Conservation (phyloP, 768 basidiomycete genomes). For the Fistulinella prunicolor region DNA sequence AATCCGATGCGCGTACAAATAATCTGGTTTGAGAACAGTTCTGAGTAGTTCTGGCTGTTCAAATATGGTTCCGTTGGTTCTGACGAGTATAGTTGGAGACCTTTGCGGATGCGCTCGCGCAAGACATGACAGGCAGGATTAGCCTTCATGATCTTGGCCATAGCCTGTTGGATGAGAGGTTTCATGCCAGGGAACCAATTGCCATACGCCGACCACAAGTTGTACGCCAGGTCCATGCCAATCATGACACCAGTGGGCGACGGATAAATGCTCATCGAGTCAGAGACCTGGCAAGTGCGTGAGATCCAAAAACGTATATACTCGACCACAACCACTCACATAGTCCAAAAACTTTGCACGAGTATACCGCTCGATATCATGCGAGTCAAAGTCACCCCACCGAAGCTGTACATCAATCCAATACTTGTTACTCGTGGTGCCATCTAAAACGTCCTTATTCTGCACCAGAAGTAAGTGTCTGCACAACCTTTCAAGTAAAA, state of each 20-base stretch:
- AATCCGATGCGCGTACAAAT: constrained; percentile 57
- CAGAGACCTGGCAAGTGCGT: constrained; percentile 60
- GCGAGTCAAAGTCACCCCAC: constrained; percentile 99
- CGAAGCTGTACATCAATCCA: constrained; percentile 96
- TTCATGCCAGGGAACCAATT: constrained; percentile 99
- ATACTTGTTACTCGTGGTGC: constrained; percentile 98
- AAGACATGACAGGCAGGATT: constrained; percentile 97
- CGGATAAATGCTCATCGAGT: constrained; percentile 98
- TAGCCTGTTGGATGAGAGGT: constrained; percentile 95
- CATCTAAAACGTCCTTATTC: constrained; percentile 94
- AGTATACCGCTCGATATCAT: constrained; percentile 98
- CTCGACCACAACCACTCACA: constrained; percentile 39
- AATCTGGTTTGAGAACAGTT: constrained; percentile 97
- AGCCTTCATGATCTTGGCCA: constrained; percentile 99
- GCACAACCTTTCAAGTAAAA: background rate
- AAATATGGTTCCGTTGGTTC: constrained; percentile 99
- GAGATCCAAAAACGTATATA: constrained; percentile 1
- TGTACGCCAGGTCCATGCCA: constrained; percentile 98
- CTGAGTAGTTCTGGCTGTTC: constrained; percentile 97
- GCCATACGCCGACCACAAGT: constrained; percentile 97
- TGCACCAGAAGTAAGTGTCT: constrained; percentile 29
- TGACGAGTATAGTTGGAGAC: constrained; percentile 96
- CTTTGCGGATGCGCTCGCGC: constrained; percentile 98
- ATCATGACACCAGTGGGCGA: constrained; percentile 99
- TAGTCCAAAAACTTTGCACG: constrained; percentile 99